Conservation (phyloP, 208 protist species). For the Herpetomonas muscarum region DNA sequence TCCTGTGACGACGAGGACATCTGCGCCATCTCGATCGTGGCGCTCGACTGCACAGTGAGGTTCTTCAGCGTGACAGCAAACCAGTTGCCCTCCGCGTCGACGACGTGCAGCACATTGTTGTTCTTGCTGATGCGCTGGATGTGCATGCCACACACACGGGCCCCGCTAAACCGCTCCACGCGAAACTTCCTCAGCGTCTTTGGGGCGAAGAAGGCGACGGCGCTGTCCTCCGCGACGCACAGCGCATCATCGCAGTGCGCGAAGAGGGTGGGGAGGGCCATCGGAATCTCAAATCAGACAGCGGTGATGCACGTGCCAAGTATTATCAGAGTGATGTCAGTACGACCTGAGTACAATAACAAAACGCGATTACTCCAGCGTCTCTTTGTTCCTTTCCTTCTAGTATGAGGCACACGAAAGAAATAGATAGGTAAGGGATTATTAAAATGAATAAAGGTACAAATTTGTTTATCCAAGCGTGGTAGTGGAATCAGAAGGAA, state of each 20-base stretch:
- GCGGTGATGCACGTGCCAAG: background rate
- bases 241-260: constrained; percentile 65
- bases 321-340: too few relatives aligned
- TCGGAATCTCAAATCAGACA: constrained; percentile 5
- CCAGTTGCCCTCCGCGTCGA: constrained; percentile 72
- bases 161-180: constrained; percentile 71
- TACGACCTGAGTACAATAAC: too few relatives aligned
- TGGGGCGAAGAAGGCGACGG: constrained; percentile 72
- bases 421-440: too few relatives aligned
- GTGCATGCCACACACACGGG: constrained; percentile 59
- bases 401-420: too few relatives aligned
- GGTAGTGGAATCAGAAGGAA: too few relatives aligned
- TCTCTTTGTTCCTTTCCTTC: too few relatives aligned
- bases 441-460: too few relatives aligned
- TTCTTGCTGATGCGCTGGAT: constrained; percentile 17
- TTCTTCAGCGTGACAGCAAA: constrained; percentile 48
- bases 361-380: too few relatives aligned
- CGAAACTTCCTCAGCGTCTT: constrained; percentile 82
- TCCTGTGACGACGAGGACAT: background rate
- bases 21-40: constrained; percentile 17
- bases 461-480: too few relatives aligned
- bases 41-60: constrained; percentile 31
- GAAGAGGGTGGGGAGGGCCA: constrained; percentile 46
- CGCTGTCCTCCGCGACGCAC: constrained; percentile 77
- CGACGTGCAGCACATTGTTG: constrained; percentile 57